These are phyloP conservation scores for Auricularia sp. DNA, from an alignment of 768 basidiomycete species.

Conservation along the genomic window DNA sequence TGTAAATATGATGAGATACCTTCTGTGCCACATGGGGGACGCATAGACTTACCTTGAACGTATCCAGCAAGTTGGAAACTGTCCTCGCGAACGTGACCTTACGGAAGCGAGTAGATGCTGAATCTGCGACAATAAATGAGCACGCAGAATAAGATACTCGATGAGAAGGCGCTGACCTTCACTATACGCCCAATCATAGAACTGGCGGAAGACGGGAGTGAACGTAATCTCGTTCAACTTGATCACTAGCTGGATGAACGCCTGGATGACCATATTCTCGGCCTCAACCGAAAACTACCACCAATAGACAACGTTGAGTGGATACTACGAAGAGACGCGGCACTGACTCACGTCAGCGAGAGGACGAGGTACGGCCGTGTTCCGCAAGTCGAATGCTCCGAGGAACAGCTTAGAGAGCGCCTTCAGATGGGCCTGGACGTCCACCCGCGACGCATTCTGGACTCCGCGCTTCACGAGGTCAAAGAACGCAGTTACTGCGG, in stretches of 20 bases:
- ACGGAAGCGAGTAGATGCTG: constrained; percentile 27
- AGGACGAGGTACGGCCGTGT: constrained; percentile 16
- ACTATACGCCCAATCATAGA: constrained; percentile 92
- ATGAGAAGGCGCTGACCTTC: constrained; percentile 22
- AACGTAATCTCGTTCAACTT: constrained; percentile 91
- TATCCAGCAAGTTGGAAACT: constrained; percentile 65
- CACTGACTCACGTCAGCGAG: neutral
- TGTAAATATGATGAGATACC: constrained; percentile 17
- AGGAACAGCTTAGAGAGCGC: constrained; percentile 69
- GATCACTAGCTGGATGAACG: constrained; percentile 82
- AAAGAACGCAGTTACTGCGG: constrained; percentile 44
- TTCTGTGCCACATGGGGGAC: neutral
- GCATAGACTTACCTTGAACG: constrained; percentile 62
- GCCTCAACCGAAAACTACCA: neutral
- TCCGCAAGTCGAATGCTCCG: constrained; percentile 56
- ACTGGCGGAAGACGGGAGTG: constrained; percentile 79
- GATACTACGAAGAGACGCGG: neutral
- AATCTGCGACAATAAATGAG: constrained; percentile 12
- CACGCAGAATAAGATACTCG: neutral
- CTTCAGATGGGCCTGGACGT: constrained; percentile 57
- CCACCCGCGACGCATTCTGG: constrained; percentile 51
- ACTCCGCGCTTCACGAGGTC: constrained; percentile 55
- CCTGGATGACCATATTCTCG: constrained; percentile 36
- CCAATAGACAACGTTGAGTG: constrained; percentile 16
- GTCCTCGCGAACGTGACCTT: constrained; percentile 67